Percentiles rank a stretch among this genome's conserved stretches.
These are phyloP conservation scores for Heritiera fomes DNA, from an alignment of 345 rosid species.

Conservation along the genomic window DNA sequence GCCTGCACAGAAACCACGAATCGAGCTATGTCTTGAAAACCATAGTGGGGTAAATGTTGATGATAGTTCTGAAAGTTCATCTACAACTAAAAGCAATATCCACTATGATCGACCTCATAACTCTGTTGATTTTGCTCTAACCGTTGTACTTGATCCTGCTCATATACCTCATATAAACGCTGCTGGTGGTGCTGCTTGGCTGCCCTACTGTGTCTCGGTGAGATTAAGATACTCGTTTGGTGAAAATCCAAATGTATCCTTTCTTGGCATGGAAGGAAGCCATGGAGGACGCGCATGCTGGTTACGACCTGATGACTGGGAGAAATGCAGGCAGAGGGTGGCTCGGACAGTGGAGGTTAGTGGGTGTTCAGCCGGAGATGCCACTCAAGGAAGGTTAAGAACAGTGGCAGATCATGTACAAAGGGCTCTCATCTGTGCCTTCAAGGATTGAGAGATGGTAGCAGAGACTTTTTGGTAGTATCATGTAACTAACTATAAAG, in stretches of 20 bases:
- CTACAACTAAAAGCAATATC: constrained; percentile 80
- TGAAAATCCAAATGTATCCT: constrained; percentile 57
- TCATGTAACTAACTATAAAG: background rate
- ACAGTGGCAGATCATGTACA: constrained; percentile 81
- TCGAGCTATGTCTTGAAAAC: constrained; percentile 91
- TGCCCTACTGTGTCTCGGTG: constrained; percentile 91
- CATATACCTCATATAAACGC: constrained; percentile 75
- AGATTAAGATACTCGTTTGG: constrained; percentile 76
- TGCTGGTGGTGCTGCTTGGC: constrained; percentile 99
- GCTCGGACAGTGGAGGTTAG: constrained; percentile 58
- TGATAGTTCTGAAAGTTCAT: constrained; percentile 43
- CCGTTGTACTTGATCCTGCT: constrained; percentile 93
- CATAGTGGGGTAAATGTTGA: constrained; percentile 56
- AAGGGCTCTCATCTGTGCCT: constrained; percentile 64
- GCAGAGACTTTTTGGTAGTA: background rate
- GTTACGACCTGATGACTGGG: constrained; percentile 86
- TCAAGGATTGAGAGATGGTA: constrained; percentile 70
- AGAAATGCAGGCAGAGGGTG: constrained; percentile 82
- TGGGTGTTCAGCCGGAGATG: constrained; percentile 53
- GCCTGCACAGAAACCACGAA: constrained; percentile 87
- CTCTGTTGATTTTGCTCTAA: constrained; percentile 82
- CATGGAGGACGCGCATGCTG: constrained; percentile 98
- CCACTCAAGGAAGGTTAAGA: constrained; percentile 71
- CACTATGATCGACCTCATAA: constrained; percentile 79
- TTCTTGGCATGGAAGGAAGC: constrained; percentile 94